Base-by-base conservation (phyloP, 495 filamentous ascomycete species). In the Penicillium silybi region DNA sequence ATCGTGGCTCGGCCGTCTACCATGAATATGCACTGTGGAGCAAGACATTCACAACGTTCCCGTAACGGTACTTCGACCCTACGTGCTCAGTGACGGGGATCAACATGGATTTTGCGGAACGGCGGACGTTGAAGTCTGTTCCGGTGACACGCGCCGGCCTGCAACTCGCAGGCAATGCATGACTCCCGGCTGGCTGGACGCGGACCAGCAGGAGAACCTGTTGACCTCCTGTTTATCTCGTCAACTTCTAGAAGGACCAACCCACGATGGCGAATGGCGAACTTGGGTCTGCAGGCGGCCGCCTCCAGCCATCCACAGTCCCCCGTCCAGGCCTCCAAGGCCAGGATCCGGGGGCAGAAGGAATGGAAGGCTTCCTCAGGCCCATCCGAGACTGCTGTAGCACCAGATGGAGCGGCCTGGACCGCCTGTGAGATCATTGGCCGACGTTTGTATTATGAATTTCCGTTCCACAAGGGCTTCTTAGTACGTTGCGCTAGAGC, bases 351-450 rank as follows among this genome's bases (percentile, higher is more conserved):
- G 38, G 29, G 32, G 13, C 23, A 25, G 17, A 39, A 10, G 8
- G 2, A 32, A 13, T 32, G 29, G 29, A 32, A 32, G 29, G 8
- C n/a, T 13, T 22, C 32, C 40, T 48, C 23, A 41, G 22, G 4
- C 32, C 54, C 41, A 34, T 44, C 17, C 39, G 37, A 17, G 9
- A 45, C 43, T 56, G 48, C 41, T 50, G 61, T 62, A 49, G 55
- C 19, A 61, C 58, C 43, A 53, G 43, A 46, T 58, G n/a, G 58
- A 59, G 52, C 55, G 54, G 44, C 61, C 44, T 51, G 38, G 47
- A n/a, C 48, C 41, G 9, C 26, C 39, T 46, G 50, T 46, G 46
- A 48, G 52, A 61, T 56, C 40, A 58, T 61, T 64, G 62, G 52
- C 46, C 51, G 53, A 17, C 42, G 39, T 42, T 27, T 56, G 44